Base-by-base conservation (phyloP, 495 filamentous ascomycete species). In the Podospora appendiculata region DNA sequence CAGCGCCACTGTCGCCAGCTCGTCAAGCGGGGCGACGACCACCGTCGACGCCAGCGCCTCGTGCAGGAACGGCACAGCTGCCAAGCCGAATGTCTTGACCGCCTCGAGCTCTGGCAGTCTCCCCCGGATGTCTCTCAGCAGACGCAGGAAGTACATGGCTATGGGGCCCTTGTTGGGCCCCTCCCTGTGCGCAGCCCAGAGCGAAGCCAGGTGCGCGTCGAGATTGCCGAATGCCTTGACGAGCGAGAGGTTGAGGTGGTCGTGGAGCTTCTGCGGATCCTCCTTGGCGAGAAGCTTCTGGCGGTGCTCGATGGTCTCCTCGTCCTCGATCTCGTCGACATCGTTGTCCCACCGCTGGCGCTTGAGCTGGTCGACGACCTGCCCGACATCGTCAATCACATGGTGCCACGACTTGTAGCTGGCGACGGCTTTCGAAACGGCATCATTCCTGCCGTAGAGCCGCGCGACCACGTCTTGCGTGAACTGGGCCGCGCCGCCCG, bases 261-360 rank as follows among this genome's bases (percentile, higher is more conserved):
- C 72, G 40, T 81, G 78, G 12, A 96, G 61, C 19, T 78, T 55
- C 38, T 74, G 63, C 2, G 89, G 85, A 61, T 97, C 93, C 32
- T 91, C 80, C 34, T 81, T 77, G 60, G 81, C 86, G 33, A 95
- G 73, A 11, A 82, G 67, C 4, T 72, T 71, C 32, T 86, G 78
- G 36, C 84, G 70, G 18, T 79, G 76, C 52, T 91, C 83, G 35
- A 85, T 76, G 1, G 85, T 80, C 36, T 85, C 80, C 41, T 90
- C 84, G 40, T 91, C 88, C 38, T 87, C 85, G 13, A 82, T 77
- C 46, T 85, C 83, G 33, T 93, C 85, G 12, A 89, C 68, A 34
- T 89, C 80, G 51, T 91, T 86, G 18, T 86, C 82, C 86, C 90
- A 95, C 50, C 79, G 79, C 33, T 80, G 77, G 10, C 79, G 76